Evolutionary conservation across 495 filamentous ascomycete genomes (phyloP), one percentile per base, ranked within the genome.

Genomic region (Tricharina praecox): DNA sequence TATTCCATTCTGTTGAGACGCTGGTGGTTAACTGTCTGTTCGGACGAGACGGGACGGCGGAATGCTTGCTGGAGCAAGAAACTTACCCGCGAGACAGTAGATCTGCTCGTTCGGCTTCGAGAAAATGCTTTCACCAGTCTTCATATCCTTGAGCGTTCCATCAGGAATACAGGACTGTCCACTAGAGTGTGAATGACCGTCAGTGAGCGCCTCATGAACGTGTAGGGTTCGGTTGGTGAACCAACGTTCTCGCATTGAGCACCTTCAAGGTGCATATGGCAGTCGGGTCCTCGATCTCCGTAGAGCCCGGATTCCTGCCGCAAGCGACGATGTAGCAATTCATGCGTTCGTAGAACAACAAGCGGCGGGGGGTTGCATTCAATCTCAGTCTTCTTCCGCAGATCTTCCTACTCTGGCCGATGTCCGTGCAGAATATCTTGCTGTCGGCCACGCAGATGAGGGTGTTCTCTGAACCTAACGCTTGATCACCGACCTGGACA

Each of bases 71-170:
- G n/a, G n/a, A n/a, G n/a, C n/a, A n/a, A n/a, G n/a, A 42, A 8
- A 23, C 44, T 15, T 60, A 60, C 56, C 56, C 47, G 56, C 38
- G 41, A 60, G 45, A 20, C 56, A 55, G 42, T 56, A 61, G 8
- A 61, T 61, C 21, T 61, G 58, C 13, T 61, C 58, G 16, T 61
- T 57, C 15, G 57, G 50, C 24, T 51, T 60, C 21, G 53, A 53
- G 46, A 61, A 61, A 5, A 61, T 60, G 32, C 47, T 19, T 25
- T 56, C 50, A 25, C 50, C 50, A 26, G 46, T 56, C 30, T 45
- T 42, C 24, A 43, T 53, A 30, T 60, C 57, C n/a, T 47, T 47
- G 24, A 60, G 51, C 33, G 60, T 56, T 16, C 37, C 23, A 20
- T 59, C 55, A 23, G n/a, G n/a, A n/a, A n/a, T n/a, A n/a, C n/a